A percentile compares a stretch with the other conserved stretches of the same genome.
These are phyloP conservation scores for Saccharomycopsis fibuligera DNA, from an alignment of 805 yeast species.

Conservation along the genomic window DNA sequence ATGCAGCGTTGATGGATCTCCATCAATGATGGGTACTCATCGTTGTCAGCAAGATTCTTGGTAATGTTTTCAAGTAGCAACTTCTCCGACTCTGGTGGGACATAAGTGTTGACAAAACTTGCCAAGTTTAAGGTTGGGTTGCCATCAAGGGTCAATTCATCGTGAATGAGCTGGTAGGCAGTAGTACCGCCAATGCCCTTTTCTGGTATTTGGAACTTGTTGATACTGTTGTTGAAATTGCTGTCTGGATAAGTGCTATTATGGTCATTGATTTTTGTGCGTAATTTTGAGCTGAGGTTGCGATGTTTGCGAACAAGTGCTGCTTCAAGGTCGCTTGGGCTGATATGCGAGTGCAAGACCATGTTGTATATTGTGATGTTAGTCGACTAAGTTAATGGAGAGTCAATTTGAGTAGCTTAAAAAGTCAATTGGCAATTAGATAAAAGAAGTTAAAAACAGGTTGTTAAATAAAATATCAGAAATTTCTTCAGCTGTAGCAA, in stretches of 20 bases:
- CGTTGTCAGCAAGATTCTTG: slow-evolving; percentile 88
- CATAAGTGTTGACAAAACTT: slow-evolving; percentile 76
- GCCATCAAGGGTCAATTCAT: slow-evolving; percentile 78
- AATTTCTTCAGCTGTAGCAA: too few relatives aligned
- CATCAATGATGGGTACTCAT: slow-evolving; percentile 83
- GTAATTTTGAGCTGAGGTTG: background rate
- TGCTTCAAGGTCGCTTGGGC: slow-evolving; percentile 36
- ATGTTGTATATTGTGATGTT: too few relatives aligned
- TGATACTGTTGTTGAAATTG: slow-evolving; percentile 22
- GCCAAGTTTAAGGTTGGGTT: slow-evolving; percentile 80
- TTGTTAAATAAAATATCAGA: too few relatives aligned
- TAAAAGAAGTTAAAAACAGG: too few relatives aligned
- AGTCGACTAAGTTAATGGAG: too few relatives aligned
- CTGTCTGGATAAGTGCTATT: slow-evolving; percentile 1
- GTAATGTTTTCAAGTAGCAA: slow-evolving; percentile 66
- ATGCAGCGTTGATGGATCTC: slow-evolving; percentile 79
- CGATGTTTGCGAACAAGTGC: slow-evolving; percentile 7
- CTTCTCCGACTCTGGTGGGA: slow-evolving; percentile 45
- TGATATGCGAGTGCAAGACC: slow-evolving; percentile 32
- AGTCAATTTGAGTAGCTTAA: too few relatives aligned
- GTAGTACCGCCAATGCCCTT: slow-evolving; percentile 44
- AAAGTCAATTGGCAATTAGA: too few relatives aligned
- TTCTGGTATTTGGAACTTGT: slow-evolving; percentile 58
- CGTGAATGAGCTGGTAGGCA: slow-evolving; percentile 60
- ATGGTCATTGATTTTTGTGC: background rate